Conservation (phyloP, 2,329 filamentous ascomycete genomes). For the Stenocarpella maydis region DNA sequence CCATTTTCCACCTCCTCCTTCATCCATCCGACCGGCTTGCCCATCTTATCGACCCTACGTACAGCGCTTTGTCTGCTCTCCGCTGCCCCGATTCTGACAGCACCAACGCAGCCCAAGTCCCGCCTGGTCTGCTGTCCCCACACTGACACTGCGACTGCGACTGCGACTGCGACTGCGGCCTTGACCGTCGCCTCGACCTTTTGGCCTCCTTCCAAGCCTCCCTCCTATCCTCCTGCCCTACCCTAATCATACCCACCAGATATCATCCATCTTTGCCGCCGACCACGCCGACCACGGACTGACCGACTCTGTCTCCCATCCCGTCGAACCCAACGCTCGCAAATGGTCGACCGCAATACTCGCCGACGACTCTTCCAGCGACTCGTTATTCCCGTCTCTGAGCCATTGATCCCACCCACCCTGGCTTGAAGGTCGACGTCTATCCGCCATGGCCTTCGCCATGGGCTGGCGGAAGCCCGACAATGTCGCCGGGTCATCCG, state of each 20-base stretch:
- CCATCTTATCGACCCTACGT: neutral
- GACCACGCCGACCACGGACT: neutral
- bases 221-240: neutral
- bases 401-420: conserved; percentile 28
- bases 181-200: conserved; percentile 17
- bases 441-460: conserved; percentile 68
- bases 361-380: conserved; percentile 29
- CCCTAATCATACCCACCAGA: neutral
- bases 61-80: neutral
- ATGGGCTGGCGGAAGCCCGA: conserved; percentile 79
- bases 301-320: neutral
- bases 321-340: conserved; percentile 3
- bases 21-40: neutral
- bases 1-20: conserved; percentile 25
- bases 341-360: conserved; percentile 34
- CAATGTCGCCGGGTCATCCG: conserved; percentile 77
- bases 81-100: neutral
- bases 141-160: conserved; percentile 15
- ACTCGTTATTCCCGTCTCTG: neutral
- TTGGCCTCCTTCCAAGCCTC: neutral
- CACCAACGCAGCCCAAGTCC: neutral
- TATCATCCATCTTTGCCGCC: neutral
- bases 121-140: conserved; percentile 13
- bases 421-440: conserved; percentile 60
- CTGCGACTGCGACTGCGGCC: no score